These are phyloP conservation scores for Paramyrothecium sp. DNA, from an alignment of 2,329 filamentous ascomycete species.

Conservation along the genomic window DNA sequence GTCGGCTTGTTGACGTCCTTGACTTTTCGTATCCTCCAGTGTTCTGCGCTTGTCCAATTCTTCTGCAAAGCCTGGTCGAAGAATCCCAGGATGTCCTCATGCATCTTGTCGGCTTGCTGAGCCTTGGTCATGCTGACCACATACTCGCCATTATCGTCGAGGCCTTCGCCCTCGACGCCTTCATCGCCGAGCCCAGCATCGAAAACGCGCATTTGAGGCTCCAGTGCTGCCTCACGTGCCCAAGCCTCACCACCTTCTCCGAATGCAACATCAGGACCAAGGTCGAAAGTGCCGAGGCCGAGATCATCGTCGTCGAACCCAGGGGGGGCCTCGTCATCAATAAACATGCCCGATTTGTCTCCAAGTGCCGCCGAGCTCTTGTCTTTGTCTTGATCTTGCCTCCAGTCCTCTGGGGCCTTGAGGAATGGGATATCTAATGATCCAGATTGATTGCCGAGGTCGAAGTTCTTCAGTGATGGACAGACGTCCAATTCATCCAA, in stretches of 20 bases:
- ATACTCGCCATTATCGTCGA: conserved; percentile 66
- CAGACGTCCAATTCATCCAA: conserved; percentile 90
- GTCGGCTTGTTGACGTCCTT: conserved; percentile 71
- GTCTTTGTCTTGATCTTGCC: conserved; percentile 65
- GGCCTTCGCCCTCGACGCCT: conserved; percentile 31
- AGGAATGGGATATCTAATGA: conserved; percentile 90
- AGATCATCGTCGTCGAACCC: conserved; percentile 74
- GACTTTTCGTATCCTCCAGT: conserved; percentile 95
- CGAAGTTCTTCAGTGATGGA: conserved; percentile 90
- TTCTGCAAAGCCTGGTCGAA: conserved; percentile 96
- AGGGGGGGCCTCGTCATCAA: conserved; percentile 81
- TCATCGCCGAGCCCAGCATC: conserved; percentile 62
- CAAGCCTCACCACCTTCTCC: conserved; percentile 95
- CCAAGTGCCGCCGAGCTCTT: conserved; percentile 52
- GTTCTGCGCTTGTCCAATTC: conserved; percentile 97
- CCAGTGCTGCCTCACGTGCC: conserved; percentile 84
- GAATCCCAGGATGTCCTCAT: conserved; percentile 96
- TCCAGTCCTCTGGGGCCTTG: conserved; percentile 85
- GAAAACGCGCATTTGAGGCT: conserved; percentile 82
- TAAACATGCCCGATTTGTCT: conserved; percentile 76
- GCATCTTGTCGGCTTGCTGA: conserved; percentile 63
- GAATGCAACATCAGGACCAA: conserved; percentile 75
- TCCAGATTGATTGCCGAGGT: conserved; percentile 81
- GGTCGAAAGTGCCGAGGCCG: conserved; percentile 68
- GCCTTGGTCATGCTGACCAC: conserved; percentile 74